Percentiles rank a stretch among this genome's conserved stretches.
Conservation (phyloP, 768 basidiomycete species). For the Trametes sanguinea region DNA sequence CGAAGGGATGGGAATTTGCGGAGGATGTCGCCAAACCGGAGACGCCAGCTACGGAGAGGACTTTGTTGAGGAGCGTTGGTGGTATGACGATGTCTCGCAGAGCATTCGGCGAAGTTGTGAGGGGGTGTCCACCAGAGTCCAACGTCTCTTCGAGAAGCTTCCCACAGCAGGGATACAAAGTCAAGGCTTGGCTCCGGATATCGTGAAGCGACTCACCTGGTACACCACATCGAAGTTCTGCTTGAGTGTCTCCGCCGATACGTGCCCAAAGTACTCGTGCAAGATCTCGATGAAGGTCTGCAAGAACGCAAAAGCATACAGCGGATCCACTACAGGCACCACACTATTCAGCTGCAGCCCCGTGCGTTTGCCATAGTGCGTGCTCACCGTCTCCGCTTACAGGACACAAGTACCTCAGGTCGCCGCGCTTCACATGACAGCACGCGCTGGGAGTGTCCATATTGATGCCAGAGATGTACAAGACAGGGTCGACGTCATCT, state of each 20-base stretch:
- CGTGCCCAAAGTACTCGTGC: slow-evolving; percentile 83
- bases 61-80: slow-evolving; percentile 69
- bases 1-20: slow-evolving; percentile 56
- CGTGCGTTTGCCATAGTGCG: too few relatives aligned
- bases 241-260: slow-evolving; percentile 75
- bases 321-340: slow-evolving; percentile 68
- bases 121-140: slow-evolving; percentile 87
- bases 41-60: slow-evolving; percentile 54
- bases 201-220: slow-evolving; percentile 54
- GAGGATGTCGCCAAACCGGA: slow-evolving; percentile 41
- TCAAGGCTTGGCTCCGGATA: too few relatives aligned
- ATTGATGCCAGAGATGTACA: slow-evolving; percentile 60
- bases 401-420: slow-evolving; percentile 76
- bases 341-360: not conserved
- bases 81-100: slow-evolving; percentile 93
- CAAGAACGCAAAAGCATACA: slow-evolving; percentile 87
- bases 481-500: slow-evolving; percentile 69
- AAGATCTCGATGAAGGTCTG: slow-evolving; percentile 84
- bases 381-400: slow-evolving; percentile 81
- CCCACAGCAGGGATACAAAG: too few relatives aligned
- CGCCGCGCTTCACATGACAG: slow-evolving; percentile 79
- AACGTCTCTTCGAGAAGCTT: slow-evolving; percentile 95
- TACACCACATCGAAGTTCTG: slow-evolving; percentile 97
- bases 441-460: slow-evolving; percentile 64
- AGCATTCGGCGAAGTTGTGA: slow-evolving; percentile 88